Conservation (phyloP, 2,329 filamentous ascomycete species). For the Talaromyces sp. region DNA sequence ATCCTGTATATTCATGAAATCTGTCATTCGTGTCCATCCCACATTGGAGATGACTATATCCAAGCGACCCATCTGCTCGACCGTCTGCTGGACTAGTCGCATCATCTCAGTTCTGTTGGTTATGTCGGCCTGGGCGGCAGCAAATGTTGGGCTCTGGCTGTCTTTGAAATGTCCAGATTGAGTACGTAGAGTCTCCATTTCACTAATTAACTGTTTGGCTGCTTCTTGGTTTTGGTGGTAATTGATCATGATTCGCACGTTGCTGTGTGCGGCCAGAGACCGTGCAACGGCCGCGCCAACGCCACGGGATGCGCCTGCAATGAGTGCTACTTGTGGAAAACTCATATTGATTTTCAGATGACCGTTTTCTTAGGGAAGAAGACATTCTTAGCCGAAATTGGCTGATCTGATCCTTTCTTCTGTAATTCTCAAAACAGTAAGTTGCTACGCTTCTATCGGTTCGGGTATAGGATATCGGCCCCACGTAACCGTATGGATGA, state of each 20-base stretch:
- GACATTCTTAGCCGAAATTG: background rate
- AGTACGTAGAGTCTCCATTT: constrained; percentile 20
- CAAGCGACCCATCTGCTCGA: constrained; percentile 41
- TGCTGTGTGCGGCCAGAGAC: constrained; percentile 32
- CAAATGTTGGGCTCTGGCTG: background rate
- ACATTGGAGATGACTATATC: constrained; percentile 46
- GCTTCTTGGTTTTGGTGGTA: constrained; percentile 44
- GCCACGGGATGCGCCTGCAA: constrained; percentile 37
- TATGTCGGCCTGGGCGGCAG: constrained; percentile 32
- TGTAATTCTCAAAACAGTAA: background rate
- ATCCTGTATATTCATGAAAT: constrained; percentile 30
- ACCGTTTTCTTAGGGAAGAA: background rate
- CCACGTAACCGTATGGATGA: background rate
- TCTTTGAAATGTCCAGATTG: background rate
- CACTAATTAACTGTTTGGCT: constrained; percentile 42
- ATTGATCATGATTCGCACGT: constrained; percentile 38
- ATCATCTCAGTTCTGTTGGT: background rate
- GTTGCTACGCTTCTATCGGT: background rate
- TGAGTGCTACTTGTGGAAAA: constrained; percentile 30
- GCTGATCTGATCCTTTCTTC: background rate
- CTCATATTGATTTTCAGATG: background rate
- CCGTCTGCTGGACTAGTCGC: background rate
- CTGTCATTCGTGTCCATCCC: constrained; percentile 40
- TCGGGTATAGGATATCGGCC: background rate
- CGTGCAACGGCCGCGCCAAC: constrained; percentile 35